Conservation (phyloP, 805 yeast genomes). For the Ogataea ramenticola region DNA sequence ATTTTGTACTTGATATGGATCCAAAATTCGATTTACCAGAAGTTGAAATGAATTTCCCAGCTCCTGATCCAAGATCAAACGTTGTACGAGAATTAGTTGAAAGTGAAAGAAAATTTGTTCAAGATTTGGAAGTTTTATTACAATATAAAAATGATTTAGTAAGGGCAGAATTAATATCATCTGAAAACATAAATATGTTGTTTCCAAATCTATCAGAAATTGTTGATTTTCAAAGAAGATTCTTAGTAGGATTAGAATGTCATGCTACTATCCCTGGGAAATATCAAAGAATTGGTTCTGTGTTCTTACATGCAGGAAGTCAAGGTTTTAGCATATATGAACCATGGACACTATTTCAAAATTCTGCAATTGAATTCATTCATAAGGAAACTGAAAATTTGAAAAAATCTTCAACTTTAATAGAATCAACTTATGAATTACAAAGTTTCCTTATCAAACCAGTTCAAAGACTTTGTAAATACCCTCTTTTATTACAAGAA, state of each 20-base stretch:
- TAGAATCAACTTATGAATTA: conserved; percentile 82
- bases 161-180: conserved; percentile 58
- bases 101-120: conserved; percentile 89
- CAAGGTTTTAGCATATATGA: conserved; percentile 84
- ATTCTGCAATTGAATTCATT: conserved; percentile 78
- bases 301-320: conserved; percentile 73
- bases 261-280: conserved; percentile 68
- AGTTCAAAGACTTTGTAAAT: conserved; percentile 91
- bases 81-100: conserved; percentile 79
- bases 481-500: conserved; percentile 77
- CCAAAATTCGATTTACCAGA: conserved; percentile 25
- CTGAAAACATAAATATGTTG: conserved; percentile 71
- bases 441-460: conserved; percentile 90
- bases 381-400: conserved; percentile 54
- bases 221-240: conserved; percentile 87
- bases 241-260: conserved; percentile 82
- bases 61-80: conserved; percentile 57
- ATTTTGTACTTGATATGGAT: conserved; percentile 50
- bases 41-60: conserved; percentile 20
- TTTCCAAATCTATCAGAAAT: conserved; percentile 82
- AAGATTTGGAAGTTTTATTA: conserved; percentile 73
- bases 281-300: conserved; percentile 81
- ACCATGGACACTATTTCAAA: conserved; percentile 90
- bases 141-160: conserved; percentile 63
- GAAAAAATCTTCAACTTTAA: conserved; percentile 44